Conservation (phyloP, 805 yeast genomes). For the Wickerhamomyces pijperi region DNA sequence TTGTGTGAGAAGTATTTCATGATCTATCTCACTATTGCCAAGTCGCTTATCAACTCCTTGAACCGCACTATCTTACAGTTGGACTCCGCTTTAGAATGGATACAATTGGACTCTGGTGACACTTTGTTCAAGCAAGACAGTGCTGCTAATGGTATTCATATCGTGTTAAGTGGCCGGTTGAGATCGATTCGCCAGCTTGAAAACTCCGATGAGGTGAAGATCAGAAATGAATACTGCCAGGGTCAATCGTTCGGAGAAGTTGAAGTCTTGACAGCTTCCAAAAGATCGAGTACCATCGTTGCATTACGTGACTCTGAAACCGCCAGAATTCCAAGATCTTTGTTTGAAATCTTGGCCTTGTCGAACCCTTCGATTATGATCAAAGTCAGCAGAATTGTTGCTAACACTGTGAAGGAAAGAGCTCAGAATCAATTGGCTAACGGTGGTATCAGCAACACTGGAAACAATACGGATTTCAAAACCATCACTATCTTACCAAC, state of each 20-base stretch:
- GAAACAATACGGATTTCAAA: slow-evolving; percentile 42
- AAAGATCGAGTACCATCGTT: slow-evolving; percentile 56
- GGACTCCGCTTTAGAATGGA: slow-evolving; percentile 93
- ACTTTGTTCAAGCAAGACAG: slow-evolving; percentile 73
- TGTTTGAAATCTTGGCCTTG: slow-evolving; percentile 75
- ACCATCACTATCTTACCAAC: slow-evolving; percentile 82
- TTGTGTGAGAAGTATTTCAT: slow-evolving; percentile 68
- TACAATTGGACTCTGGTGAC: slow-evolving; percentile 81
- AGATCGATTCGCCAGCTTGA: slow-evolving; percentile 34
- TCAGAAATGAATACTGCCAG: slow-evolving; percentile 77
- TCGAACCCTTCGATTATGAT: slow-evolving; percentile 87
- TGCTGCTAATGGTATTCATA: slow-evolving; percentile 81
- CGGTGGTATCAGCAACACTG: slow-evolving; percentile 8
- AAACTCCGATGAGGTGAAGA: slow-evolving; percentile 17
- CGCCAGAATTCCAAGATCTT: slow-evolving; percentile 82
- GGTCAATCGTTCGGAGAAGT: slow-evolving; percentile 94
- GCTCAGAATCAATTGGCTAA: slow-evolving; percentile 4
- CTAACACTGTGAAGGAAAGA: slow-evolving; percentile 33
- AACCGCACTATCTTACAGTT: slow-evolving; percentile 59
- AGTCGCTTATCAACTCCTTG: slow-evolving; percentile 53
- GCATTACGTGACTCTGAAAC: slow-evolving; percentile 92
- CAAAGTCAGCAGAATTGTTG: slow-evolving; percentile 80
- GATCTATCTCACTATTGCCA: slow-evolving; percentile 70
- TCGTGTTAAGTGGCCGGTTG: slow-evolving; percentile 80
- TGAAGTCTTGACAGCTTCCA: slow-evolving; percentile 77